These are phyloP conservation scores for Phylloboletellus chloephorus DNA, from an alignment of 1,284 basidiomycete genomes.

Conservation along the genomic window DNA sequence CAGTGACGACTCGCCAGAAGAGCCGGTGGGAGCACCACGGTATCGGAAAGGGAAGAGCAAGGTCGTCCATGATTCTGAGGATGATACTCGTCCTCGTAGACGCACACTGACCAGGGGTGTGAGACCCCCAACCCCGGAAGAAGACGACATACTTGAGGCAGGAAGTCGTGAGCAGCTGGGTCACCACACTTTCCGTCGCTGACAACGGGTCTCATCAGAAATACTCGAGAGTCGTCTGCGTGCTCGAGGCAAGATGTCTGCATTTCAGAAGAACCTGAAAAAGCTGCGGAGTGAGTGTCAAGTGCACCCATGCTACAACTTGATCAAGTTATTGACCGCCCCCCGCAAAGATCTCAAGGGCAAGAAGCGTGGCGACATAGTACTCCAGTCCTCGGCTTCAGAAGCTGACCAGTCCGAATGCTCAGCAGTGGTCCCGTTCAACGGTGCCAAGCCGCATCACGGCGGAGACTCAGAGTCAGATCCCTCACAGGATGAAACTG, in stretches of 20 bases:
- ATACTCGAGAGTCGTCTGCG: slow-evolving; percentile 63
- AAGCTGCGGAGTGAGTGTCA: slow-evolving; percentile 50
- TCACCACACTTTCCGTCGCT: slow-evolving; percentile 1
- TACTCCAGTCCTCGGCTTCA: slow-evolving; percentile 34
- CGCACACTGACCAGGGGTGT: slow-evolving; percentile 47
- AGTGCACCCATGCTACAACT: background rate
- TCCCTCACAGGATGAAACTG: slow-evolving; percentile 22
- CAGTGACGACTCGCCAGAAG: slow-evolving; percentile 28
- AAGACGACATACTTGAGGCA: slow-evolving; percentile 50
- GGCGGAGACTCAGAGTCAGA: slow-evolving; percentile 21
- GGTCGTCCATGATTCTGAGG: slow-evolving; percentile 26
- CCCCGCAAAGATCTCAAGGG: slow-evolving; percentile 31
- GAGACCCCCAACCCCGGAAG: slow-evolving; percentile 42
- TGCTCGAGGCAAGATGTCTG: slow-evolving; percentile 50
- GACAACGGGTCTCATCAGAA: slow-evolving; percentile 34
- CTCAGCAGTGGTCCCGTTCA: slow-evolving; percentile 25
- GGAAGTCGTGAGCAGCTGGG: slow-evolving; percentile 41
- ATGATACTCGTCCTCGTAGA: slow-evolving; percentile 31
- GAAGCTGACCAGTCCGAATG: slow-evolving; percentile 34
- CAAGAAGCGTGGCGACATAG: slow-evolving; percentile 43
- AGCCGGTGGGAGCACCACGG: slow-evolving; percentile 11
- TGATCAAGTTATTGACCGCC: slow-evolving; percentile 6
- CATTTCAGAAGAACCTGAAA: slow-evolving; percentile 58
- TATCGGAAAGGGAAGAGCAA: slow-evolving; percentile 20
- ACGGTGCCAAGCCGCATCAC: slow-evolving; percentile 26